A percentile compares a stretch with the other conserved stretches of the same genome.
phyloP scores from a whole-genome alignment of 140 eudicot genomes.

The Cichorium intybus region DNA sequence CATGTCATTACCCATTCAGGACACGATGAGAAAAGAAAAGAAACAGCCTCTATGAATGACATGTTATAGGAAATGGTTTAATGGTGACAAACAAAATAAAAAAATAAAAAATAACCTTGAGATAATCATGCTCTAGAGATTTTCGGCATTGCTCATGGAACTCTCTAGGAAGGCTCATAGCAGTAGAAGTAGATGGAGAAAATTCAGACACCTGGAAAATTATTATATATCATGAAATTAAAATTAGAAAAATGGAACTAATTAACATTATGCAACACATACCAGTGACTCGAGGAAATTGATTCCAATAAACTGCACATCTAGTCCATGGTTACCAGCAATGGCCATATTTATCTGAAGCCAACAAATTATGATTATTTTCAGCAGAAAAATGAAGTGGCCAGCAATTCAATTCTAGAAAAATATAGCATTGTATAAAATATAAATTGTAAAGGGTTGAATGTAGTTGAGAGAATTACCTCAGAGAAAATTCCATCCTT shows the following conservation, averaged over 20 bases:
- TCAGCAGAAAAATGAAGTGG: background rate
- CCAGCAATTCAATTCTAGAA: background rate
- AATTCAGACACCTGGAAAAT: constrained; percentile 83
- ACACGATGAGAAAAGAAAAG: background rate
- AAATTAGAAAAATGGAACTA: background rate
- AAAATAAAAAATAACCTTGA: constrained; percentile 53
- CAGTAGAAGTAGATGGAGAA: constrained; percentile 88
- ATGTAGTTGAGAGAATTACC: constrained; percentile 41
- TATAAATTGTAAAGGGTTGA: background rate
- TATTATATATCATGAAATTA: constrained; percentile 6
- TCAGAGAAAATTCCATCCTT: constrained; percentile 68
- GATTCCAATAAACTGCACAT: constrained; percentile 78
- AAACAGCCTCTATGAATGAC: background rate
- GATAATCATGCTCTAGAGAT: constrained; percentile 72
- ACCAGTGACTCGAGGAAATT: constrained; percentile 86
- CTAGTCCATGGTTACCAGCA: constrained; percentile 60
- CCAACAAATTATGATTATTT: background rate
- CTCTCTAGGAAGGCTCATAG: constrained; percentile 94
- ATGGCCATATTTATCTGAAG: constrained; percentile 78
- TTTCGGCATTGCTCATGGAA: constrained; percentile 85
- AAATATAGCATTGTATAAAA: background rate
- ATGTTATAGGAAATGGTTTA: background rate
- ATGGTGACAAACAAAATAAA: background rate
- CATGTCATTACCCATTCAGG: background rate
- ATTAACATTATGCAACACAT: constrained; percentile 15